Evolutionary conservation across 805 yeast species (phyloP), one percentile per base, ranked within the genome.

Genomic region (Ogataea siamensis): DNA sequence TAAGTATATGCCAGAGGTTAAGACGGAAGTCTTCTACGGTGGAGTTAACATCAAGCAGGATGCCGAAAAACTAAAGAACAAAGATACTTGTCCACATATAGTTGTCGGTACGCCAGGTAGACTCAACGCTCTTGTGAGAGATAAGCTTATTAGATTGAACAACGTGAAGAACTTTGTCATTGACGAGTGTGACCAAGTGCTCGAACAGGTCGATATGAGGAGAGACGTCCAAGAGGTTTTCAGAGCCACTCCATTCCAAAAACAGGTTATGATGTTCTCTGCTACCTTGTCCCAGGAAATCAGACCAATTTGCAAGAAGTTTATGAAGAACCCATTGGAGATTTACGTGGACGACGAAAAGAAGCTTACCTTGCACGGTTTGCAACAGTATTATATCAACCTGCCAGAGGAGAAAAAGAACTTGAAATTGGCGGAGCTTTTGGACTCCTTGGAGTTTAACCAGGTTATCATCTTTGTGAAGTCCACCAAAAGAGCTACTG

Each of bases 71-170:
- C 75, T 91, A 68, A 83, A 86, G 73, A 83, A 84, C 73, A 86
- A 87, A 69, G 97, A 89, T 48, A 84, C 94, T 28, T 80, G 93
- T 58, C 99, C 99, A 43, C 97, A 93, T 66, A 86, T 91, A 57
- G 85, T 93, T 47, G 99, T 91, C 48, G 96, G 96, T 43, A 91
- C 99, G 19, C 99, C 99, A 47, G 99, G 99, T 67, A 87, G 99
- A 73, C 76, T 93, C 65, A 86, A 83, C 58, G 97, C 96, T 41
- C 74, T 93, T 40, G 94, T 91, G 17, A 82, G 93, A 63, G 98
- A 93, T 58, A 89, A 89, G 71, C 74, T 80, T 42, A 75, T 93
- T 49, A 82, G 95, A 55, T 76, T 93, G 53, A 80, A 81, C 69
- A 85, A 86, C 62, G 85, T 91, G 58, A 91, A 91, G 76, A 83